Base-by-base conservation (phyloP, 2,329 filamentous ascomycete genomes). In the Lasiodiplodia sp. region DNA sequence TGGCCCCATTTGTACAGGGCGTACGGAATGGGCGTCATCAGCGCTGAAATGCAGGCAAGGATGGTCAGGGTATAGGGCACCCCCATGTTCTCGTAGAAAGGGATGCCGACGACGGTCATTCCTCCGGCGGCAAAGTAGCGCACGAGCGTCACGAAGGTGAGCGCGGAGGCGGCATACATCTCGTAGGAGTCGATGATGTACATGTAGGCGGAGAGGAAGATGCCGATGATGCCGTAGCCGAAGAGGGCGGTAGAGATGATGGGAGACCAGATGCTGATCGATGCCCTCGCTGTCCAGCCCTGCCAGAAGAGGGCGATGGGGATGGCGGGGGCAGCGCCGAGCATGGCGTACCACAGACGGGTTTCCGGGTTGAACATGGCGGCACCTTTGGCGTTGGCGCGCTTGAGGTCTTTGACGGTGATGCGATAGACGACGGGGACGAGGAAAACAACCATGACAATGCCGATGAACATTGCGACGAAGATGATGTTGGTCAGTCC, bases 161-260 rank as follows among this genome's bases (percentile, higher is more conserved):
- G 75, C 0, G 84, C 85, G 3, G 78, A 82, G 1, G 85, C 86
- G 0, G 86, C 82, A 70, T 86, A 86, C 8, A 80, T 80, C 53
- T 85, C 84, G 71, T 88, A 89, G 11, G 80, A 81, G 71, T 88
- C 86, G 68, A 88, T 88, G 65, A 89, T 84, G 72, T 89, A 89
- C 78, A 86, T 77, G 69, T 86, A 86, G 5, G 60, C 40, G 60
- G 78, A 80, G 70, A 86, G 82, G 73, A 86, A 86, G 12, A 86
- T 78, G 57, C 80, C 81, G 11, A 84, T 80, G 37, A 84, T 80
- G 1, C 84, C 85, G 70, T 82, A 83, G 6, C 86, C 86, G 72
- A 88, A 86, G 0, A 87, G 71, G 0, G 83, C 80, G n/a, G 80
- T 84, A 0, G 85, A 85, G 2, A 76, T 75, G 3, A 88, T 79